Conservation (phyloP, 306 rosid species). For the Cicer arietinum region DNA sequence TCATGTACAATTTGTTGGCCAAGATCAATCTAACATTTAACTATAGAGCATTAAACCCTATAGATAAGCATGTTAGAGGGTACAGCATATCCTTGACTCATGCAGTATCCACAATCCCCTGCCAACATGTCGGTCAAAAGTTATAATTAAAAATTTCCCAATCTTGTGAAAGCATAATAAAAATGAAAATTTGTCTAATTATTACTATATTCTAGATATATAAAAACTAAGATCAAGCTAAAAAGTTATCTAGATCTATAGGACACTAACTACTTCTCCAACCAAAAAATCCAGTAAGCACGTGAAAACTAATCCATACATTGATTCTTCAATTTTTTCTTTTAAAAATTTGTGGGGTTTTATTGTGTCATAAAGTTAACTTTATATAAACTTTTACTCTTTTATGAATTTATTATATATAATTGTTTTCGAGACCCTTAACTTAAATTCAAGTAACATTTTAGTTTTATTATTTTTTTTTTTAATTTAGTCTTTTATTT, state of each 20-base stretch:
- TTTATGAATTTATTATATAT: background rate
- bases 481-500: too few species aligned
- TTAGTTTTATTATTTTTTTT: too few species aligned
- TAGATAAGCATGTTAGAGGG: constrained; percentile 37
- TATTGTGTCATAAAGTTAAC: constrained; percentile 39
- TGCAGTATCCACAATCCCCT: constrained; percentile 41
- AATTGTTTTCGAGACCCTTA: too few species aligned
- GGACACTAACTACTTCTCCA: constrained; percentile 30
- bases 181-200: background rate
- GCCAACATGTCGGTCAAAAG: constrained; percentile 49
- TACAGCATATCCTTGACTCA: constrained; percentile 52
- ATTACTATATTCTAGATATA: background rate
- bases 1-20: constrained; percentile 48
- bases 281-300: constrained; percentile 39
- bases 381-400: constrained; percentile 37
- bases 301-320: constrained; percentile 49
- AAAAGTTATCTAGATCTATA: constrained; percentile 27
- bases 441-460: too few species aligned
- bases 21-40: constrained; percentile 43
- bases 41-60: constrained; percentile 27
- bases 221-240: constrained; percentile 8
- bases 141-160: constrained; percentile 9
- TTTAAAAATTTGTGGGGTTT: constrained; percentile 38
- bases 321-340: constrained; percentile 23
- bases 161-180: constrained; percentile 14